Percentiles rank a stretch among this genome's conserved stretches.
Evolutionary conservation across 2,329 filamentous ascomycete species (phyloP).

Genomic region (Sclerotinia subarctica): DNA sequence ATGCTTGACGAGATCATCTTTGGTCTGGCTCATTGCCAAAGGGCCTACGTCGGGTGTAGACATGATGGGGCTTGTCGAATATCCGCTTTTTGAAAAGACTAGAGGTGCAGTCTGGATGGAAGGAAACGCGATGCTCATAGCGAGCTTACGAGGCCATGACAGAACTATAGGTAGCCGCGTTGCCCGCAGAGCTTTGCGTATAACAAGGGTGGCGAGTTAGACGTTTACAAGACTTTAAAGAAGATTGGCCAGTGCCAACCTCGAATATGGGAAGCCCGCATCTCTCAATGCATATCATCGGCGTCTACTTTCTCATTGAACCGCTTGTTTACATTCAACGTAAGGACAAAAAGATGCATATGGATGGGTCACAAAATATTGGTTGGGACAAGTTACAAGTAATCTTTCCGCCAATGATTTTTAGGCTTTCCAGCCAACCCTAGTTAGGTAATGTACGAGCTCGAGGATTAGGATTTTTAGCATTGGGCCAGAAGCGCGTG

Average conservation of each 20-base stretch:
- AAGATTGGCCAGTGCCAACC: conserved; percentile 3
- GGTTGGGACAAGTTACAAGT: neutral
- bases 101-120: conserved; percentile 13
- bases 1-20: conserved; percentile 36
- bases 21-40: conserved; percentile 37
- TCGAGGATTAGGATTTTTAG: neutral
- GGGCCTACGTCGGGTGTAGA: conserved; percentile 20
- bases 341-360: neutral
- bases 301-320: neutral
- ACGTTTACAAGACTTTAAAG: neutral
- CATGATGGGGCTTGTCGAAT: conserved; percentile 13
- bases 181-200: neutral
- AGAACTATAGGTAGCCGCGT: conserved; percentile 13
- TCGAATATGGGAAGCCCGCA: neutral
- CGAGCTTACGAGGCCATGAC: conserved; percentile 1
- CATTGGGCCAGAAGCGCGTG: conserved; percentile 2
- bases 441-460: neutral
- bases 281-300: conserved; percentile 9
- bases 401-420: conserved; percentile 1
- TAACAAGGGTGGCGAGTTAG: conserved; percentile 1
- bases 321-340: neutral
- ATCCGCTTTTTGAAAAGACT: conserved; percentile 12
- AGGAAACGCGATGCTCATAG: conserved; percentile 6
- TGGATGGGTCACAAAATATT: neutral
- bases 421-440: neutral